These are phyloP conservation scores for Melanomma pulvis-pyrius DNA, from an alignment of 495 filamentous ascomycete species.

Conservation along the genomic window DNA sequence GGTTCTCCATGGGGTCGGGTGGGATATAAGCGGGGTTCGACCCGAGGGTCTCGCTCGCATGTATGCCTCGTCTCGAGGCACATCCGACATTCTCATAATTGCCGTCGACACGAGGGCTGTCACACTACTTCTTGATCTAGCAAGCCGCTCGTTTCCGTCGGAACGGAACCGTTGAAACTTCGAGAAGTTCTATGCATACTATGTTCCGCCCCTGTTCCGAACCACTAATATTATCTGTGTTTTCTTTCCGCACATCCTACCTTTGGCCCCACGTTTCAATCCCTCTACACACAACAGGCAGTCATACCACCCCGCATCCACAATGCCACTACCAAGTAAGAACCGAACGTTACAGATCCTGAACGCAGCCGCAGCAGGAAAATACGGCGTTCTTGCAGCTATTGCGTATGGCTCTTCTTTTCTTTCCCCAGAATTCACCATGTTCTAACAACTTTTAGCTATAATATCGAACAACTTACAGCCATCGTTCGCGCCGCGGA, in stretches of 20 bases:
- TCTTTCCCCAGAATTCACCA: not conserved
- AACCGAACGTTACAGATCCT: constrained; percentile 28
- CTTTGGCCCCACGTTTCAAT: not conserved
- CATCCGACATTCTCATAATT: not conserved
- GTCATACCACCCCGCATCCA: not conserved
- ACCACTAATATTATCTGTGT: not conserved
- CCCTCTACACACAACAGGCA: not conserved
- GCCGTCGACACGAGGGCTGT: too few species aligned
- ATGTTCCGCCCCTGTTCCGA: not conserved
- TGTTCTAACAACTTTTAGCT: constrained; percentile 7
- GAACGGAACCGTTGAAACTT: not conserved
- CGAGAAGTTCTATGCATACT: not conserved
- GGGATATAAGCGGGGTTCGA: not conserved
- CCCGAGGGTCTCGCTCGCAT: not conserved
- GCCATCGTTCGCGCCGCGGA: constrained; percentile 29
- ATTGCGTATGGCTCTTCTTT: constrained; percentile 15
- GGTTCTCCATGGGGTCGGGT: not conserved
- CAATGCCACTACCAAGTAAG: constrained; percentile 1
- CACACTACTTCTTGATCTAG: not conserved
- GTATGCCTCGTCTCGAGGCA: constrained; percentile 11
- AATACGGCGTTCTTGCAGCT: constrained; percentile 27
- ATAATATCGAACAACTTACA: constrained; percentile 32
- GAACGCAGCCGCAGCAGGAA: constrained; percentile 8
- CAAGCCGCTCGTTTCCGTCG: not conserved
- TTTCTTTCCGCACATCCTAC: not conserved